A percentile compares a stretch with the other conserved stretches of the same genome.
These are phyloP conservation scores for Nectriaceae sp. DNA, from an alignment of 2,329 filamentous ascomycete genomes.

Conservation along the genomic window DNA sequence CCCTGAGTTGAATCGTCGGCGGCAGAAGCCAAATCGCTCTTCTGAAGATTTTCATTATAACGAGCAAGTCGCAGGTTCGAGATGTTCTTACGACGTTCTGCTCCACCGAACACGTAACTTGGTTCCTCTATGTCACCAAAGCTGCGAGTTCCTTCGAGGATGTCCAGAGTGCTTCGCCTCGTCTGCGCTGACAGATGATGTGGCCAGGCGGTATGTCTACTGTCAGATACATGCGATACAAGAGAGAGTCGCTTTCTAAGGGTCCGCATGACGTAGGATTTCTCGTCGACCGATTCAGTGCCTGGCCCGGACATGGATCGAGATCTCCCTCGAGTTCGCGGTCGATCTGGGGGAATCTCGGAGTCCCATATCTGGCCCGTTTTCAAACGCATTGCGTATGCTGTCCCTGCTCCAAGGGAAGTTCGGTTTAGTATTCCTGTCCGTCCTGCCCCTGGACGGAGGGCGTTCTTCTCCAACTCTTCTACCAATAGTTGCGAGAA, in stretches of 20 bases:
- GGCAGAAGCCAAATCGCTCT: background rate
- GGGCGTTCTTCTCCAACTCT: conserved; percentile 16
- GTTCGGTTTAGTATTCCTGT: conserved; percentile 10
- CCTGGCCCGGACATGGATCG: conserved; percentile 1
- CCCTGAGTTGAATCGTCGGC: background rate
- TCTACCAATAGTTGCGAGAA: conserved; percentile 21
- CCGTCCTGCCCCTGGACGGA: conserved; percentile 8
- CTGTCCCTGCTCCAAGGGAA: conserved; percentile 22
- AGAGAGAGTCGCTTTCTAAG: background rate
- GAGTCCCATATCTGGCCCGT: conserved; percentile 25
- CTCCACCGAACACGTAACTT: conserved; percentile 21
- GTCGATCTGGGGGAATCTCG: conserved; percentile 4
- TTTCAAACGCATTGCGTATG: conserved; percentile 19
- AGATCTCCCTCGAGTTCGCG: conserved; percentile 4
- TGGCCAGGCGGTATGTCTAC: background rate
- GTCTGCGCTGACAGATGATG: background rate
- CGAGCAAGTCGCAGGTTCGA: conserved; percentile 11
- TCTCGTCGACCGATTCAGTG: conserved; percentile 8
- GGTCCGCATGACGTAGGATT: background rate
- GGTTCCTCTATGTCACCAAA: conserved; percentile 12
- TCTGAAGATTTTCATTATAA: background rate
- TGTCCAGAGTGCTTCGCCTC: conserved; percentile 10
- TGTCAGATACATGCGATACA: too few species aligned
- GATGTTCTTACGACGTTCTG: conserved; percentile 34
- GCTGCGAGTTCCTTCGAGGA: conserved; percentile 6